Percentiles rank a stretch among this genome's conserved stretches.
These are phyloP conservation scores for Serpula lacrymans DNA, from an alignment of 768 basidiomycete species.

Conservation along the genomic window DNA sequence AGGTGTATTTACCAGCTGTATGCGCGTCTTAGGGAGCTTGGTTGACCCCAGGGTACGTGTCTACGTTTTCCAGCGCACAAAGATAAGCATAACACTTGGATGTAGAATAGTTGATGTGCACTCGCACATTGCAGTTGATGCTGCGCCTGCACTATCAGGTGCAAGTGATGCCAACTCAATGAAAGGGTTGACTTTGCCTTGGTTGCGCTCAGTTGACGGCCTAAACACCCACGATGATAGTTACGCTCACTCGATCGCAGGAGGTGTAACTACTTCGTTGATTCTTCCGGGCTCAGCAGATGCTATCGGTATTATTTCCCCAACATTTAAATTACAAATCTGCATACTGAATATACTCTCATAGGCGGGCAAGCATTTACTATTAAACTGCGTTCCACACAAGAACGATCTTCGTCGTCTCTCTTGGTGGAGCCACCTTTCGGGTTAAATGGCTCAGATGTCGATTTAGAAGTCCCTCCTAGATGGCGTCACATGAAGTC, in stretches of 20 bases:
- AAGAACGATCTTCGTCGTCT: constrained; percentile 64
- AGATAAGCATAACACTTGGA: constrained; percentile 15
- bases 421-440: constrained; percentile 78
- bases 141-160: constrained; percentile 51
- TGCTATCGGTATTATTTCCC: constrained; percentile 19
- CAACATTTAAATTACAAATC: neutral
- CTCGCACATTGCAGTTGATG: constrained; percentile 75
- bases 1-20: no score
- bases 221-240: constrained; percentile 81
- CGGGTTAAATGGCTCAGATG: constrained; percentile 41
- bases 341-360: neutral
- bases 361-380: constrained; percentile 70
- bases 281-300: constrained; percentile 38
- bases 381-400: constrained; percentile 76
- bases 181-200: constrained; percentile 34
- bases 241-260: constrained; percentile 65
- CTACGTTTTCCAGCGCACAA: constrained; percentile 12
- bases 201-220: constrained; percentile 61
- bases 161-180: constrained; percentile 59
- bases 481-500: constrained; percentile 23
- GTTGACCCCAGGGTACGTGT: constrained; percentile 63
- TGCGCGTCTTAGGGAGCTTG: constrained; percentile 51
- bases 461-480: constrained; percentile 25
- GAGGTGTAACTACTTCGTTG: constrained; percentile 76
- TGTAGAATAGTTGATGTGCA: constrained; percentile 61